phyloP scores from a whole-genome alignment of 805 yeast genomes.

The Millerozyma acaciae region DNA sequence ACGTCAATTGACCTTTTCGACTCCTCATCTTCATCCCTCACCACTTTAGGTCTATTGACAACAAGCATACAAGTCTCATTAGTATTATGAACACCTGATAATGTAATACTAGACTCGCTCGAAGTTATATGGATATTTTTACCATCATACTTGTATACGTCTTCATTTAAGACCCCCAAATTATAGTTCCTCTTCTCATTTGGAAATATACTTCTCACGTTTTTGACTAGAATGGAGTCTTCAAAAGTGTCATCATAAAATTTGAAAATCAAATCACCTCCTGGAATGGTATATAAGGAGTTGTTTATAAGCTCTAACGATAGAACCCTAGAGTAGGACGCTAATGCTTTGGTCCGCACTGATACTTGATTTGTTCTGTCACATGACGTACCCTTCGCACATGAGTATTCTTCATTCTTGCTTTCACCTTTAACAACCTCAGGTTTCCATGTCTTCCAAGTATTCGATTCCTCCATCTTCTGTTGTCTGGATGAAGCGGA shows the following conservation, averaged over 20 bases:
- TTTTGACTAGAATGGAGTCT: constrained; percentile 18
- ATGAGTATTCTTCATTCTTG: constrained; percentile 1
- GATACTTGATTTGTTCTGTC: constrained; percentile 7
- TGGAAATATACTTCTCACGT: constrained; percentile 22
- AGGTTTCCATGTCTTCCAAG: neutral
- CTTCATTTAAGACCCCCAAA: too few species aligned
- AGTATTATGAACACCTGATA: too few species aligned
- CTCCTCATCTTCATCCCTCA: neutral
- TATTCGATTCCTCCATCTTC: neutral
- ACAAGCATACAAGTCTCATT: too few species aligned
- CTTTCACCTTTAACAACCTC: neutral
- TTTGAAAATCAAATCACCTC: constrained; percentile 28
- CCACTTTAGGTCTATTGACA: neutral
- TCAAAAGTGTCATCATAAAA: constrained; percentile 14
- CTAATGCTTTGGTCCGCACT: constrained; percentile 15
- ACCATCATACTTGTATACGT: too few species aligned
- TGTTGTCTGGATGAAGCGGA: neutral
- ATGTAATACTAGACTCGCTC: too few species aligned
- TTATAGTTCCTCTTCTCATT: constrained; percentile 26
- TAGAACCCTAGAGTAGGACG: constrained; percentile 16
- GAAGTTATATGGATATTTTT: too few species aligned
- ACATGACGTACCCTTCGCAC: too few species aligned
- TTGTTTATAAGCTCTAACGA: constrained; percentile 22
- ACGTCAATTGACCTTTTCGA: constrained; percentile 11
- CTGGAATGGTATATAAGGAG: constrained; percentile 18